Base-by-base conservation (phyloP, 805 yeast species). In the Candida pseudoglaebosa region DNA sequence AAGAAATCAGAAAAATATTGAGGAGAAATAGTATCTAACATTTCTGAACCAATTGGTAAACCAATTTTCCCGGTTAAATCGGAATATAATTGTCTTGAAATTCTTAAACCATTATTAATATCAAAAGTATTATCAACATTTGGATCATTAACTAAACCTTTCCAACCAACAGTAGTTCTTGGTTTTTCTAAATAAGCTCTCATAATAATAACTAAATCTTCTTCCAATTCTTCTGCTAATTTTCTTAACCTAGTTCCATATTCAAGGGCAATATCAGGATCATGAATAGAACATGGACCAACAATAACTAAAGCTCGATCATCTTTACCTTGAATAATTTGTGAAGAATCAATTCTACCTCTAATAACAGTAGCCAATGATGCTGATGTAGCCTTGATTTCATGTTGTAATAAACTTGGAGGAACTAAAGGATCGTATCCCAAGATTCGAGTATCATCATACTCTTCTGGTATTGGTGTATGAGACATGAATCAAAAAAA, bases 141-240 rank as follows among this genome's bases (percentile, higher is more conserved):
- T 34, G 99, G 99, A 66, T 91, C 99, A 64, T 91, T 91, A 61
- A 91, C 89, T 55, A 91, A 73, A 54, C 99, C 99, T 68, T 91
- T 91, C 99, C 99, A 91, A 48, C 99, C 99, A 39, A 91, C 98
- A 17, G 98, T 91, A 47, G 99, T 91, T 73, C 99, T 84, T 56
- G 99, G 99, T 68, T 91, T 91, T 70, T 91, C 99, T 51, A 91
- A 75, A 75, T 91, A 91, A 5, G 98, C 98, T 71, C 99, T 84
- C 99, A 91, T 91, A 47, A 91, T 77, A 42, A 91, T 77, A 40
- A 82, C 84, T 40, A 91, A 73, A 49, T 91, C 98, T 39, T 72
- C 78, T 45, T 79, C 63, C 46, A 86, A 75, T 61, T 85, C 86
- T 26, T 80, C 84, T 26, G 88, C 70, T 40, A 87, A 67, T 43